Evolutionary conservation across 1,284 basidiomycete genomes (phyloP), one percentile per base, ranked within the genome.

Genomic region (Anthracocystis setariae): DNA sequence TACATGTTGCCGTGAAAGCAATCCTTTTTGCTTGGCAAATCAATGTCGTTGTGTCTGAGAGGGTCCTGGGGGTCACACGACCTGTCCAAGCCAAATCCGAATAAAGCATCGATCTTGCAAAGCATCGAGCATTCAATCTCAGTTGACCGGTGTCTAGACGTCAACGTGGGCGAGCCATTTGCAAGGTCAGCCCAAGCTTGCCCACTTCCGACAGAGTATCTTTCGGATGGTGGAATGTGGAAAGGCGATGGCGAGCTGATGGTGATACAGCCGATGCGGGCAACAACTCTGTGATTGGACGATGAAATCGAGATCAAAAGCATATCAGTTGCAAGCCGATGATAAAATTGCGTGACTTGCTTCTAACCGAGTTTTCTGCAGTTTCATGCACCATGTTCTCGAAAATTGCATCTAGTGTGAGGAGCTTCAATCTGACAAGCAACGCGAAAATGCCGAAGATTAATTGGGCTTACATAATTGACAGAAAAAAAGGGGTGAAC

Each of bases 301-400:
- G 39, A 40, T 40, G 20, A 21, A 43, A 20, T 25, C 2, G 21
- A 25, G 21, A 23, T 23, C 5, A 8, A 42, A 49, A 65, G 64
- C 64, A 66, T 57, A 53, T 60, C 64, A 66, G 53, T 60, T 38
- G 53, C 39, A 33, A 39, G 33, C 25, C 20, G 57, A 66, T 66
- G 64, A 60, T 66, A 57, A 60, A 56, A 66, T 66, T n/a, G 35
- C 35, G 12, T n/a, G 8, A 15, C 32, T 8, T 33, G 8, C 8
- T 33, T 8, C 32, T 8, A 33, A 33, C 32, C 32, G 32, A n/a
- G n/a, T n/a, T n/a, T n/a, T n/a, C n/a, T n/a, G n/a, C n/a, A n/a
- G n/a, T n/a, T n/a, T n/a, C n/a, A n/a, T n/a, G n/a, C n/a, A n/a
- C n/a, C n/a, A n/a, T n/a, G n/a, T n/a, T n/a, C n/a, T n/a, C n/a